Evolutionary conservation across 2,329 filamentous ascomycete species (phyloP), one percentile per base, ranked within the genome.

Genomic region (Ambrosiella beaveri): DNA sequence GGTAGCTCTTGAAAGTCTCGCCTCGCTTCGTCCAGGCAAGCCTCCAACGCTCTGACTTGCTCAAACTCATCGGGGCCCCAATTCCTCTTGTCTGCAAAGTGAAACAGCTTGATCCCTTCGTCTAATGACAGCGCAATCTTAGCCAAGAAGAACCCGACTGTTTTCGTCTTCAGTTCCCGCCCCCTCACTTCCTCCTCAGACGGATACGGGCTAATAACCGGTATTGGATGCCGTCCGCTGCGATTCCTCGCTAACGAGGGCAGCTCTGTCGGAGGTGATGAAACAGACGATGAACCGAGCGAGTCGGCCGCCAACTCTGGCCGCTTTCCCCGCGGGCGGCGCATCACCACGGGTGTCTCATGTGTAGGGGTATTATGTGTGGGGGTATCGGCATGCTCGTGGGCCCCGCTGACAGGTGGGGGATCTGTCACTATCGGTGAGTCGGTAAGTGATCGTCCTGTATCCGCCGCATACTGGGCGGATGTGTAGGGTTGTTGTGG

Each of bases 1-100:
- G 73, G 73, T 60, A 82, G 70, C 64, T 78, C 74, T 68, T 81
- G 78, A 62, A 81, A 82, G 68, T 82, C 78, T 66, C 73, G 74
- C 68, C 76, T 78, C 58, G 79, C 79, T 63, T 80, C 77, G 65
- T 80, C 76, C 56, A 82, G 71, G n/a, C 73, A 71, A 40, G 72
- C 70, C 63, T 80, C 74, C 57, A 82, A 70, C 54, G 76, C 73
- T 59, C 73, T 75, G 59, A 76, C 66, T 69, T 81, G 79, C 65
- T 81, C 78, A 65, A 78, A 75, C 69, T 81, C 78, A 70, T 80
- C 77, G 19, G 71, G 69, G 0, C 74, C 76, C 79, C 79, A 81
- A 61, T 75, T 74, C 50, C 73, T 72, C 68, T 80, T 80, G 67
- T 81, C 78, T 64, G 77, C 74, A 63, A 78, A 73, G 68, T 71